Percentiles rank a stretch among this genome's conserved stretches.
Evolutionary conservation across 441 rosid species (phyloP).

Genomic region (Codiaeum variegatum): DNA sequence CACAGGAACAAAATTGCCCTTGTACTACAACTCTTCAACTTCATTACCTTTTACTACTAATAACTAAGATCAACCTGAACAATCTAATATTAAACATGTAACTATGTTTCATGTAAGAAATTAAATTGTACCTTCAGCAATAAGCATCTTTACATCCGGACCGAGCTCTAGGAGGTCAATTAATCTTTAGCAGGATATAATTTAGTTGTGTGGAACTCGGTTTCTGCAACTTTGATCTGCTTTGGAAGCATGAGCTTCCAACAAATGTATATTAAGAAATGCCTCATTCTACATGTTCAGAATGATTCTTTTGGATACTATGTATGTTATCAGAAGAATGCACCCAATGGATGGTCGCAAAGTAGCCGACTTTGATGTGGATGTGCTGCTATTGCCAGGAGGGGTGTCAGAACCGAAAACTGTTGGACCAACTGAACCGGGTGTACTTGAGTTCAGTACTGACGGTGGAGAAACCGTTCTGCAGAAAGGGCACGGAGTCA

Average conservation of each 20-base stretch:
- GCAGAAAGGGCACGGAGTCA: slow-evolving; percentile 21
- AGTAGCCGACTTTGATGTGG: slow-evolving; percentile 47
- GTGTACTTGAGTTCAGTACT: slow-evolving; percentile 52
- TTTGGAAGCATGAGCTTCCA: slow-evolving; percentile 19
- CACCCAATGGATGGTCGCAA: slow-evolving; percentile 27
- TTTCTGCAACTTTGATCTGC: slow-evolving; percentile 15
- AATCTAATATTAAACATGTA: slow-evolving; percentile 21
- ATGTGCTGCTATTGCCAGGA: slow-evolving; percentile 37
- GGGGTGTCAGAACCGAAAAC: slow-evolving; percentile 51
- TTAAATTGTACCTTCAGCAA: slow-evolving; percentile 18
- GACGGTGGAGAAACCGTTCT: slow-evolving; percentile 71
- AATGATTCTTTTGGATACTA: slow-evolving; percentile 33
- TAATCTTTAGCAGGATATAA: slow-evolving; percentile 16
- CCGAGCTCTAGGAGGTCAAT: slow-evolving; percentile 21
- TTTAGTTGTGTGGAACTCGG: slow-evolving; percentile 5
- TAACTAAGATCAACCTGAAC: slow-evolving; percentile 11
- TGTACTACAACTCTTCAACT: slow-evolving; percentile 13
- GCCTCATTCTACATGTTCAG: slow-evolving; percentile 32
- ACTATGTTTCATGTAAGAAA: slow-evolving; percentile 9
- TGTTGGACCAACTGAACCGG: slow-evolving; percentile 40
- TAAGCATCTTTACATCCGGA: slow-evolving; percentile 27
- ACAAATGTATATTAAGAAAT: slow-evolving; percentile 16
- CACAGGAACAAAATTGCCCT: slow-evolving; percentile 27
- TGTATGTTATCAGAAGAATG: slow-evolving; percentile 32
- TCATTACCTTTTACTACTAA: neutral